These are phyloP conservation scores for Fusarium algeriense DNA, from an alignment of 2,329 filamentous ascomycete genomes.

Conservation along the genomic window DNA sequence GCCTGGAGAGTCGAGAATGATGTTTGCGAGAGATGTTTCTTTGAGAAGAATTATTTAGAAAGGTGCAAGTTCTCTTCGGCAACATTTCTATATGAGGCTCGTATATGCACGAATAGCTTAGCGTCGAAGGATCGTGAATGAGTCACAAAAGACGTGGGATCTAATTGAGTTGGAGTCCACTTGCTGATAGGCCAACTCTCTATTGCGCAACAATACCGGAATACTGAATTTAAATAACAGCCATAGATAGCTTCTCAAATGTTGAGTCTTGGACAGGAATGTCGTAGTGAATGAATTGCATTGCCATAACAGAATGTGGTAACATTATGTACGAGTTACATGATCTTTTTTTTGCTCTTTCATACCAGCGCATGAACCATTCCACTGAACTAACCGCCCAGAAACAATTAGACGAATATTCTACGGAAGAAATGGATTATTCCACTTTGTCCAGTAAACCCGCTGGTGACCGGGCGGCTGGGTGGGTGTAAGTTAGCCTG, in stretches of 20 bases:
- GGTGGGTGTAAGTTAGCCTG: too few relatives aligned
- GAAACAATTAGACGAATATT: background rate
- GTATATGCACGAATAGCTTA: background rate
- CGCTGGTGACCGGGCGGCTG: too few relatives aligned
- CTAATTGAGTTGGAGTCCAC: background rate
- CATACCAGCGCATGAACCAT: too few relatives aligned
- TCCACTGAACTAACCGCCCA: fast-evolving
- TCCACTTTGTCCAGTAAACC: too few relatives aligned
- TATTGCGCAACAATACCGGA: background rate
- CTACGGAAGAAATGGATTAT: too few relatives aligned
- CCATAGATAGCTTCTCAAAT: fast-evolving
- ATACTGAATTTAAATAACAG: background rate
- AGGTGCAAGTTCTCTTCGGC: too few relatives aligned
- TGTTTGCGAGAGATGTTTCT: too few relatives aligned
- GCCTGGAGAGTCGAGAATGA: background rate
- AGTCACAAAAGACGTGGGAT: background rate
- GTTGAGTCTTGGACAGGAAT: too few relatives aligned
- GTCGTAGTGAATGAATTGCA: background rate
- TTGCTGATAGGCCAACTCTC: background rate
- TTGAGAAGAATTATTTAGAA: too few relatives aligned
- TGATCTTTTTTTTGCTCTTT: background rate
- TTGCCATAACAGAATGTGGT: background rate
- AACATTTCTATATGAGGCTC: background rate
- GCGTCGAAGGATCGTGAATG: background rate
- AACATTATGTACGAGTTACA: background rate